These are phyloP conservation scores for Mallotus nudiflorus DNA, from an alignment of 345 rosid genomes.

Conservation along the genomic window DNA sequence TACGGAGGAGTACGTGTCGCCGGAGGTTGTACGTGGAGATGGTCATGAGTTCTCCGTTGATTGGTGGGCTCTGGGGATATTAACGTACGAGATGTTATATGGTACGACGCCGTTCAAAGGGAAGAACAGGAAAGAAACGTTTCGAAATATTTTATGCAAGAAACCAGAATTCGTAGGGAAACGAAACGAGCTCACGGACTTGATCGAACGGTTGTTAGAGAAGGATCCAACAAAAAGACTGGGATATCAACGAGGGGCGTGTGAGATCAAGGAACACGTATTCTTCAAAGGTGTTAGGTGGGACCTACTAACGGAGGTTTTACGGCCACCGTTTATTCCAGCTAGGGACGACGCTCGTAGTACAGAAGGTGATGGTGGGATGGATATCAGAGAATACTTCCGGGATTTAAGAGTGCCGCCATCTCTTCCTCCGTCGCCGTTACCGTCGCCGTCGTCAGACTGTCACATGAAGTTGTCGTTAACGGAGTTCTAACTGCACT, in stretches of 20 bases:
- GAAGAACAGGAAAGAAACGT: slow-evolving; percentile 73
- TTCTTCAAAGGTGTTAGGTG: slow-evolving; percentile 71
- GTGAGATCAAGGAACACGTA: slow-evolving; percentile 72
- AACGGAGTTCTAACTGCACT: slow-evolving; percentile 30
- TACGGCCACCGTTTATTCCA: slow-evolving; percentile 84
- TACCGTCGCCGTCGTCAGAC: slow-evolving; percentile 22
- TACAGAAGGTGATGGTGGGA: slow-evolving; percentile 25
- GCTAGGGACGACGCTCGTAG: slow-evolving; percentile 48
- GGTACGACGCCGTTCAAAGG: slow-evolving; percentile 88
- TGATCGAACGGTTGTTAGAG: slow-evolving; percentile 64
- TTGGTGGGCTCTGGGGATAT: slow-evolving; percentile 94
- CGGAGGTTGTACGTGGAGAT: slow-evolving; percentile 78
- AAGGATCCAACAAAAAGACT: slow-evolving; percentile 72
- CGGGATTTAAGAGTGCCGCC: slow-evolving; percentile 22
- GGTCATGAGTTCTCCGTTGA: slow-evolving; percentile 97
- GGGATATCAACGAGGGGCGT: slow-evolving; percentile 67
- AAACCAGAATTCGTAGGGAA: slow-evolving; percentile 64
- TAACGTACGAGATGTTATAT: slow-evolving; percentile 79
- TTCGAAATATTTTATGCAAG: slow-evolving; percentile 61
- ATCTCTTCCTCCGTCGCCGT: slow-evolving; percentile 21
- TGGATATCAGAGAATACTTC: slow-evolving; percentile 25
- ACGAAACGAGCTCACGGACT: slow-evolving; percentile 55
- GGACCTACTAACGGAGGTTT: slow-evolving; percentile 74
- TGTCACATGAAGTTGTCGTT: slow-evolving; percentile 13
- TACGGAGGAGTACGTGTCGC: slow-evolving; percentile 90